Percentiles rank a stretch among this genome's conserved stretches.
Conservation (phyloP, 257 asterid genomes). For the Thymus quinquecostatus region DNA sequence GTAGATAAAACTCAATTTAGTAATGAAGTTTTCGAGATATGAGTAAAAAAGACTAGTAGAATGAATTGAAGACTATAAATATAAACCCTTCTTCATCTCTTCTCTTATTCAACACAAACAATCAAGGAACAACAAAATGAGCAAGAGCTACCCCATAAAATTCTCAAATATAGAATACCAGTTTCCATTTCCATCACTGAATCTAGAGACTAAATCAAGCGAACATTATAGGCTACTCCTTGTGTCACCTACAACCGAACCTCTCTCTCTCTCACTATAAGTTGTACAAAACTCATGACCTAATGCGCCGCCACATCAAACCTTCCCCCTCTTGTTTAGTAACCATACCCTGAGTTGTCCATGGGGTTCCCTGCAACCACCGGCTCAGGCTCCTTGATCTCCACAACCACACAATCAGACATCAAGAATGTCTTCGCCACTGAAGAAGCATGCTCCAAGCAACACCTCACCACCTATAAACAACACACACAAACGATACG, state of each 20-base stretch:
- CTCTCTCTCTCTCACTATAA: slow-evolving; percentile 20
- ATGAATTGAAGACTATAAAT: too few species aligned
- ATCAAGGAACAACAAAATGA: too few species aligned
- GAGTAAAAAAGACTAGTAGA: too few species aligned
- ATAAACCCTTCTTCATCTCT: background rate
- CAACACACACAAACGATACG: background rate
- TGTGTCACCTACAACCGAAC: slow-evolving; percentile 10
- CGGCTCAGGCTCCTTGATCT: slow-evolving; percentile 91
- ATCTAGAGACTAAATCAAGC: background rate
- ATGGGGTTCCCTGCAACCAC: slow-evolving; percentile 73
- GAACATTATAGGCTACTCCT: slow-evolving; percentile 22
- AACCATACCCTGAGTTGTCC: slow-evolving; percentile 97
- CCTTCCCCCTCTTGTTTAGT: slow-evolving; percentile 38
- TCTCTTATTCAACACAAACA: background rate
- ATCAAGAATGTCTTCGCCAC: slow-evolving; percentile 96
- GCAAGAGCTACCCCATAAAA: background rate
- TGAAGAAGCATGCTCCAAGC: slow-evolving; percentile 93
- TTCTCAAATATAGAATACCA: slow-evolving; percentile 2
- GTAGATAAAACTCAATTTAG: too few species aligned
- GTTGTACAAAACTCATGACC: slow-evolving; percentile 43
- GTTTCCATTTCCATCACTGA: background rate
- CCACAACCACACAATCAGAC: slow-evolving; percentile 97
- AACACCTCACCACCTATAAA: slow-evolving; percentile 87
- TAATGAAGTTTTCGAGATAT: too few species aligned
- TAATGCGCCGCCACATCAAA: background rate